Conservation (phyloP, 768 basidiomycete species). For the Psilocybe subaeruginosa region DNA sequence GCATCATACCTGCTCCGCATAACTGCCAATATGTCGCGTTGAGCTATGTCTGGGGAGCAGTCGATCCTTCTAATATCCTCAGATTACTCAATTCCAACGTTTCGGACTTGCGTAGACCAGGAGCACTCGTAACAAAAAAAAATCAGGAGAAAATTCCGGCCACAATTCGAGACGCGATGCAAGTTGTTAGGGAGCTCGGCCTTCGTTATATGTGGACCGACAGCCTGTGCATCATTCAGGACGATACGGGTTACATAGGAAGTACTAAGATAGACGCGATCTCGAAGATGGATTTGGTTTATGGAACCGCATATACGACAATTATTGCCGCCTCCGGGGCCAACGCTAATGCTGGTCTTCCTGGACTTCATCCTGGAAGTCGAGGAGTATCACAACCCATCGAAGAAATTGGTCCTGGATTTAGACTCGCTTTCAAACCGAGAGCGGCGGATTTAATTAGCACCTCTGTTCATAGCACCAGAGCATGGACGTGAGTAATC, state of each 20-base stretch:
- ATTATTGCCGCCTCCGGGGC: slow-evolving; percentile 9
- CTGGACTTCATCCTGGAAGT: slow-evolving; percentile 3
- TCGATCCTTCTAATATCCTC: slow-evolving; percentile 2
- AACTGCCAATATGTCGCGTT: slow-evolving; percentile 11
- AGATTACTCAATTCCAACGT: slow-evolving; percentile 3
- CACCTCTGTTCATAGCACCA: neutral
- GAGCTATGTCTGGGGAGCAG: slow-evolving; percentile 15
- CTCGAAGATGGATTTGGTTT: slow-evolving; percentile 11
- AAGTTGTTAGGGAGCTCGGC: slow-evolving; percentile 1
- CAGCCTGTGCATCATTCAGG: slow-evolving; percentile 12
- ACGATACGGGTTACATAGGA: neutral
- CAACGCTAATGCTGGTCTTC: slow-evolving; percentile 14
- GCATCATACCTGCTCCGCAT: slow-evolving; percentile 2
- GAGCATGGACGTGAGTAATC: slow-evolving; percentile 13
- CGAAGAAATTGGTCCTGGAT: slow-evolving; percentile 8
- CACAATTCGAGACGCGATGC: slow-evolving; percentile 16
- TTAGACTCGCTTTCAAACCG: slow-evolving; percentile 1
- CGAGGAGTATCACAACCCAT: slow-evolving; percentile 4
- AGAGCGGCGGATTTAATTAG: neutral
- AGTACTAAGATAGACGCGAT: slow-evolving; percentile 7
- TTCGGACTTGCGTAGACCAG: slow-evolving; percentile 4
- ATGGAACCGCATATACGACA: slow-evolving; percentile 2
- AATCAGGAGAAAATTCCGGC: slow-evolving; percentile 2
- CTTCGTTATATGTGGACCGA: slow-evolving; percentile 15
- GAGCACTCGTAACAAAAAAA: neutral